Evolutionary conservation across 768 basidiomycete species (phyloP), one percentile per base, ranked within the genome.

Genomic region (Leccinum obscurum): DNA sequence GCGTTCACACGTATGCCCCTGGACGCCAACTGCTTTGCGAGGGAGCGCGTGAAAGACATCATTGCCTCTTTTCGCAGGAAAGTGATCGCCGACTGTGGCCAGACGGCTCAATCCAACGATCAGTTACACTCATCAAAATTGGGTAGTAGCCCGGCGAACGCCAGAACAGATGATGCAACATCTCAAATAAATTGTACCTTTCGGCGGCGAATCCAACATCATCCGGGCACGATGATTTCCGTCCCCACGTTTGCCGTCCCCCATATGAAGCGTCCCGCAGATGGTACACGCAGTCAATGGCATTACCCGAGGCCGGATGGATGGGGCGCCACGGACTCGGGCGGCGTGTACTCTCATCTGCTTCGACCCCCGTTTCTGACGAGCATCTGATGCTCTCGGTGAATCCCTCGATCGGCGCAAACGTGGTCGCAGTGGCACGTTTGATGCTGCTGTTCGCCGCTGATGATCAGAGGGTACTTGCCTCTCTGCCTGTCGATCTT

Each of bases 51-150:
- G 70, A 86, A 87, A 13, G 80, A 73, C 7, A 82, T 66, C 65
- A 86, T 85, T 6, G 83, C 84, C 4, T 84, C 85, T 72, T 88
- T 87, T 8, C 30, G 87, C 87, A 2, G 81, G 65, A 6, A 80
- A 79, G 72, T 85, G 85, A 69, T 85, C 35, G 35, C 34, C 83
- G 35, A 75, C 58, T 72, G 75, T 74, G 28, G 60, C 57, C 44
- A 7, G 39, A 17, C 6, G 9, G 30, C 34, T 24, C 20, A 17
- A 53, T 20, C 6, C 44, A 46, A 35, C 44, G 57, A 55, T 26
- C 3, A n/a, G 32, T 34, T 11, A 34, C 32, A 44, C 66, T 17
- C 63, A 72, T 75, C 63, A 30, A 77, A 10, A 44, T 20, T 77
- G 70, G 57, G 56, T 24, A 26, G 26, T 26, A 63, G 20, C 8